A percentile compares a stretch with the other conserved stretches of the same genome.
Conservation (phyloP, 768 basidiomycete genomes). For the Artomyces pyxidatus region DNA sequence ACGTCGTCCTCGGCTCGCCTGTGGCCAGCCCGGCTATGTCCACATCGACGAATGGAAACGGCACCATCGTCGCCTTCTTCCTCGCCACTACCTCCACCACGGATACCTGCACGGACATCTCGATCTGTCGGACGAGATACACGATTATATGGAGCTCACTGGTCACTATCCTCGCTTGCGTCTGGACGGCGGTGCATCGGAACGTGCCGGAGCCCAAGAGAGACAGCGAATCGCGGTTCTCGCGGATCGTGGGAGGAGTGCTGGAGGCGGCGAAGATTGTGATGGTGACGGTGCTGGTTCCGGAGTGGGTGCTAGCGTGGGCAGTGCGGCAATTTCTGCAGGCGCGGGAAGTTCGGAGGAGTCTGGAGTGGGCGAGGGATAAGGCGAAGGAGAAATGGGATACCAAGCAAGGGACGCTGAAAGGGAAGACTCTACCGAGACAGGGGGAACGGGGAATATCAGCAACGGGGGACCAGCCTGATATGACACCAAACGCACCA, state of each 20-base stretch:
- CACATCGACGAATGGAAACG: too few relatives aligned
- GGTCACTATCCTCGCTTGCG: constrained; percentile 22
- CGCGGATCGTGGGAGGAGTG: background rate
- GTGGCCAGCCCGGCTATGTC: background rate
- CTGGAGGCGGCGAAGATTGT: background rate
- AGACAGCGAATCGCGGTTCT: background rate
- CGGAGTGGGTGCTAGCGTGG: background rate
- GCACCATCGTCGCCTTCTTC: background rate
- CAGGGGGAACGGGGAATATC: background rate
- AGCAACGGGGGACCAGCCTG: background rate
- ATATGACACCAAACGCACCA: too few relatives aligned
- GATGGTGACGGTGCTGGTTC: background rate
- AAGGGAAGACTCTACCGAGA: too few relatives aligned
- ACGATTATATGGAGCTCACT: constrained; percentile 22
- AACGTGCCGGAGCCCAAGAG: constrained; percentile 22
- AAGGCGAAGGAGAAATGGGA: background rate
- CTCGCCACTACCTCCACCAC: background rate
- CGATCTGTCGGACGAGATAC: background rate
- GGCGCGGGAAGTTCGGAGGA: background rate
- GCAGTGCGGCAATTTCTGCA: background rate
- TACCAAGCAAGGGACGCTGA: too few relatives aligned
- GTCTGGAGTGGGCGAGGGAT: background rate
- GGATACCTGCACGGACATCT: background rate
- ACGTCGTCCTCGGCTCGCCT: background rate
- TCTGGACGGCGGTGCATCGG: constrained; percentile 25